Conservation (phyloP, 352 stramenopile species). For the Poterioochromonas sp. region DNA sequence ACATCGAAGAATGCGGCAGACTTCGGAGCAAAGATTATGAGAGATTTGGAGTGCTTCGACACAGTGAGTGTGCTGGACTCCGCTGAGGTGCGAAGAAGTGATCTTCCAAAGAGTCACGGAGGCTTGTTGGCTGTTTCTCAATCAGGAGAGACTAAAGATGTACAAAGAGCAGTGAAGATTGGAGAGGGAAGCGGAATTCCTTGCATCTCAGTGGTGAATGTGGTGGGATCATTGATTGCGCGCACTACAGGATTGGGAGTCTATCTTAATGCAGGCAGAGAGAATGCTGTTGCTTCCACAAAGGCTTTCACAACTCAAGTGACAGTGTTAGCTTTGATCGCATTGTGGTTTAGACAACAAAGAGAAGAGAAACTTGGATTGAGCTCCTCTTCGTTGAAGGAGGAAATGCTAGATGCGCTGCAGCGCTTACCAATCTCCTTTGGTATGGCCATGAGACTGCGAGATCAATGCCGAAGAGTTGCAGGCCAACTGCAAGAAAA, state of each 20-base stretch:
- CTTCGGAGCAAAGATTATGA: constrained; percentile 92
- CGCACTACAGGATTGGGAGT: constrained; percentile 81
- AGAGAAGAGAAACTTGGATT: constrained; percentile 52
- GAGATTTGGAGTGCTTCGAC: constrained; percentile 83
- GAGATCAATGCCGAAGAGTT: constrained; percentile 34
- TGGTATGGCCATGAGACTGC: constrained; percentile 86
- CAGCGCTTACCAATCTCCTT: constrained; percentile 93
- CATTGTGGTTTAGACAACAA: constrained; percentile 71
- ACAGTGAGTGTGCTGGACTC: constrained; percentile 77
- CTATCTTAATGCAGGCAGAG: constrained; percentile 93
- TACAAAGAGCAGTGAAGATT: constrained; percentile 79
- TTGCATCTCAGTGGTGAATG: constrained; percentile 87
- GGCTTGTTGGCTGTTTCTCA: constrained; percentile 93
- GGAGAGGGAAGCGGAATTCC: constrained; percentile 62
- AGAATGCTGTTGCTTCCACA: constrained; percentile 94
- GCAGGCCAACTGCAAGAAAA: constrained; percentile 63
- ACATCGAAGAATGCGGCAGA: constrained; percentile 86
- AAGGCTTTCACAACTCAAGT: constrained; percentile 97
- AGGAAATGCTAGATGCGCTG: constrained; percentile 82
- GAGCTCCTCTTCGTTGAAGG: constrained; percentile 52
- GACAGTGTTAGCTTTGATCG: constrained; percentile 75
- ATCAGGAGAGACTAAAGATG: constrained; percentile 94
- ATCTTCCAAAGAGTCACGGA: constrained; percentile 68
- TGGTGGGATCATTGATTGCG: constrained; percentile 91
- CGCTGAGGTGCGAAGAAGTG: constrained; percentile 63